phyloP scores from a whole-genome alignment of 441 rosid genomes.

The Erysimum cheiri region DNA sequence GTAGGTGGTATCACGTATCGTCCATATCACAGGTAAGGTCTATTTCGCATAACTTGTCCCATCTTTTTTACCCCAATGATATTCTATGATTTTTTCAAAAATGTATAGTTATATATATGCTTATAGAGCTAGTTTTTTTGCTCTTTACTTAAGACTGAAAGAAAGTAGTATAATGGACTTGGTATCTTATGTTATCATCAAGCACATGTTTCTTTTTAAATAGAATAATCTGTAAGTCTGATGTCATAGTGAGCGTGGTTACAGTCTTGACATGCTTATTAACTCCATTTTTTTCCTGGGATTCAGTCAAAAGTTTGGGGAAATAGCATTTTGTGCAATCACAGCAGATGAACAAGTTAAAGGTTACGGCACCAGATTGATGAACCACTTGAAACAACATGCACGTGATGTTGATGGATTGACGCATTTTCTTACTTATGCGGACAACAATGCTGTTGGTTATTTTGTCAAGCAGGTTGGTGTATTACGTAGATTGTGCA shows the following conservation, averaged over 20 bases:
- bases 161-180: conserved; percentile 20
- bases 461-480: conserved; percentile 96
- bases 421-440: conserved; percentile 96
- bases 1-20: conserved; percentile 99
- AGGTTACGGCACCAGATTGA: conserved; percentile 99
- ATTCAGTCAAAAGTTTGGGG: conserved; percentile 95
- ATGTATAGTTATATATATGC: background rate
- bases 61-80: background rate
- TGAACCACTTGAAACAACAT: conserved; percentile 98
- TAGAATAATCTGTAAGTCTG: background rate
- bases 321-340: conserved; percentile 99
- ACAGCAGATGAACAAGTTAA: conserved; percentile 99
- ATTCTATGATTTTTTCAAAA: conserved; percentile 4
- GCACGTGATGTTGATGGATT: conserved; percentile 98
- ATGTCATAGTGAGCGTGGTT: conserved; percentile 6
- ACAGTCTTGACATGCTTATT: conserved; percentile 31
- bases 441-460: conserved; percentile 99
- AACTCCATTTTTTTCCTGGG: conserved; percentile 37
- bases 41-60: conserved; percentile 4
- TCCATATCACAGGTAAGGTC: conserved; percentile 82
- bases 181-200: conserved; percentile 8
- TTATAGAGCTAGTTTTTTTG: background rate
- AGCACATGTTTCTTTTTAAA: background rate
- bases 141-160: conserved; percentile 5
- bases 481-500: background rate